Evolutionary conservation across 495 filamentous ascomycete species (phyloP).

Genomic region (Thermochaetoides thermophila): DNA sequence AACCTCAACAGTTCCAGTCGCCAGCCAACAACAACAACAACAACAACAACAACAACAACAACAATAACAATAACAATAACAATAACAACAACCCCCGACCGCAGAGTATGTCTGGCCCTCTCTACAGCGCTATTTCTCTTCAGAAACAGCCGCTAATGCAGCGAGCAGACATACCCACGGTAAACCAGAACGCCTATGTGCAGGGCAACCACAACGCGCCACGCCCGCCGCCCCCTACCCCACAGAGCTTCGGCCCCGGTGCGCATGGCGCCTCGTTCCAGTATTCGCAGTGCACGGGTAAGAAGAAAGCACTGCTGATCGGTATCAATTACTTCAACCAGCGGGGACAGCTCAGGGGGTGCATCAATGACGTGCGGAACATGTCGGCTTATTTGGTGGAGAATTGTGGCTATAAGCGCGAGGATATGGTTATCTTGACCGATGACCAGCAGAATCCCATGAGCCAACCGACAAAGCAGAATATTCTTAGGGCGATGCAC

Average conservation of each 20-base stretch:
- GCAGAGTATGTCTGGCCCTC: too few species aligned
- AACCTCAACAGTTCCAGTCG: not conserved
- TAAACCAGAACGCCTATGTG: constrained; percentile 36
- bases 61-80: too few species aligned
- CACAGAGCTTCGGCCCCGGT: constrained; percentile 59
- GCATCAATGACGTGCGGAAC: constrained; percentile 97
- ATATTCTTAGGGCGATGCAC: constrained; percentile 94
- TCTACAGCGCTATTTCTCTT: too few species aligned
- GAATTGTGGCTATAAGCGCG: constrained; percentile 82
- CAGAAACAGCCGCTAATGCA: too few species aligned
- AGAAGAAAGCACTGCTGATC: constrained; percentile 82
- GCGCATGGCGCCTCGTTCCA: constrained; percentile 68
- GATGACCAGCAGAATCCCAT: constrained; percentile 96
- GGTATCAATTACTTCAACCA: constrained; percentile 98
- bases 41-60: too few species aligned
- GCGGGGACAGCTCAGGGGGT: constrained; percentile 78
- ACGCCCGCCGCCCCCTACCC: constrained; percentile 41
- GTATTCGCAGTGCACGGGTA: constrained; percentile 84
- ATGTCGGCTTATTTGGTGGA: constrained; percentile 88
- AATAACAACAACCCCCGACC: too few species aligned
- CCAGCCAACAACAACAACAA: not conserved
- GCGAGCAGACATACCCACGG: constrained; percentile 30
- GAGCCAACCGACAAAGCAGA: constrained; percentile 91
- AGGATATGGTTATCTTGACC: constrained; percentile 96
- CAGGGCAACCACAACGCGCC: constrained; percentile 40